Conservation (phyloP, 257 asterid species). For the Solanum infundibuliforme region DNA sequence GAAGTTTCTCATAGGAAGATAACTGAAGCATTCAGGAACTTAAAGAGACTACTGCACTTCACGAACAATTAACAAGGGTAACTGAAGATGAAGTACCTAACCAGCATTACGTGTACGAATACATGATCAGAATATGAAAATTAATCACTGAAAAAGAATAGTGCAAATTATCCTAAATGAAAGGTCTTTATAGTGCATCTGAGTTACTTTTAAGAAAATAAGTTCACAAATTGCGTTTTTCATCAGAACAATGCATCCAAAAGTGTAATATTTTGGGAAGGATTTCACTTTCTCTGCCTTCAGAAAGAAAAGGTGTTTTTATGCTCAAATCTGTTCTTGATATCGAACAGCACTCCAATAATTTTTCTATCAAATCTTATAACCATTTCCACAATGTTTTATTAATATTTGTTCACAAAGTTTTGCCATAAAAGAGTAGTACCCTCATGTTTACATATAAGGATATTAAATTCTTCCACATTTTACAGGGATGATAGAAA, state of each 20-base stretch:
- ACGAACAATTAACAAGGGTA: not conserved
- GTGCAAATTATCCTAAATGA: not conserved
- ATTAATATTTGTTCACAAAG: not conserved
- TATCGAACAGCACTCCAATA: not conserved
- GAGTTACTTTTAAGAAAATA: not conserved
- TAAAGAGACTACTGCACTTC: not conserved
- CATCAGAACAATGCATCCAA: not conserved
- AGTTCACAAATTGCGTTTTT: not conserved
- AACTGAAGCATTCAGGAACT: not conserved
- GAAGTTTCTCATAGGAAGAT: not conserved
- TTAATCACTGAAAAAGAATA: not conserved
- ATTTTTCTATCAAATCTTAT: not conserved
- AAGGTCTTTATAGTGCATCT: not conserved
- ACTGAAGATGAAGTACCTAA: not conserved
- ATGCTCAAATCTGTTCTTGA: not conserved
- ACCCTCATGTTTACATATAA: not conserved
- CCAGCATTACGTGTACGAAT: not conserved
- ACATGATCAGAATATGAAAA: not conserved
- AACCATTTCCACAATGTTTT: not conserved
- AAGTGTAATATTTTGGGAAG: not conserved
- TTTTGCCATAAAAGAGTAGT: not conserved
- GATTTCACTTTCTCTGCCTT: not conserved
- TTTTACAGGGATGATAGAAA: not conserved
- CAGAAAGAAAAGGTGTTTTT: not conserved
- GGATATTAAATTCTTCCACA: not conserved